Conservation (phyloP, 768 basidiomycete genomes). For the Termitomyces sp. region DNA sequence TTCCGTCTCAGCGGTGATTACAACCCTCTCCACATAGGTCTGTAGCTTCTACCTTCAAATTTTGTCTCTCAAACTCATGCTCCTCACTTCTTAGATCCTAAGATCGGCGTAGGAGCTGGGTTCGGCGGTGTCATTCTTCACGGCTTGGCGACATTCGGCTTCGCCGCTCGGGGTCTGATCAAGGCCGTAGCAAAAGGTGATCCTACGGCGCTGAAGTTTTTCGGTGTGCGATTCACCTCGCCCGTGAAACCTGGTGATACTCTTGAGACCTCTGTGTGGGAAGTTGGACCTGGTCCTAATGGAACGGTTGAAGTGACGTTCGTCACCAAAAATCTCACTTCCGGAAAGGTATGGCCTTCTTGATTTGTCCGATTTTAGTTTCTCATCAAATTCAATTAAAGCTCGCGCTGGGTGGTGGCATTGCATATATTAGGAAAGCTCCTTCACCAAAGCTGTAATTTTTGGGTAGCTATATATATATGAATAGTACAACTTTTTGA, state of each 20-base stretch:
- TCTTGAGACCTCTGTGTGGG: conserved; percentile 78
- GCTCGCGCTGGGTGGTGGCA: conserved; percentile 56
- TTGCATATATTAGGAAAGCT: conserved; percentile 59
- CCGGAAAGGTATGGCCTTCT: conserved; percentile 48
- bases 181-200: conserved; percentile 58
- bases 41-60: not conserved
- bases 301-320: conserved; percentile 62
- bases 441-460: conserved; percentile 22
- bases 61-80: not conserved
- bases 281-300: conserved; percentile 61
- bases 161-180: conserved; percentile 75
- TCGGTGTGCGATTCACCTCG: conserved; percentile 75
- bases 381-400: conserved; percentile 12
- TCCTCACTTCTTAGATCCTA: conserved; percentile 49
- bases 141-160: conserved; percentile 79
- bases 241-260: conserved; percentile 83
- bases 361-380: not conserved
- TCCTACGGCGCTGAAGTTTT: conserved; percentile 58
- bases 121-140: conserved; percentile 87
- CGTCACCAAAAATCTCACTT: conserved; percentile 54
- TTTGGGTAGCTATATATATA: not conserved
- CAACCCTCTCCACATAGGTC: conserved; percentile 75
- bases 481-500: too few species aligned
- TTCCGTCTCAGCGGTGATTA: conserved; percentile 80
- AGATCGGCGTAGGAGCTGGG: conserved; percentile 65